A percentile compares a stretch with the other conserved stretches of the same genome.
Conservation (phyloP, 331 rosid species). For the Phaseolus coccineus region DNA sequence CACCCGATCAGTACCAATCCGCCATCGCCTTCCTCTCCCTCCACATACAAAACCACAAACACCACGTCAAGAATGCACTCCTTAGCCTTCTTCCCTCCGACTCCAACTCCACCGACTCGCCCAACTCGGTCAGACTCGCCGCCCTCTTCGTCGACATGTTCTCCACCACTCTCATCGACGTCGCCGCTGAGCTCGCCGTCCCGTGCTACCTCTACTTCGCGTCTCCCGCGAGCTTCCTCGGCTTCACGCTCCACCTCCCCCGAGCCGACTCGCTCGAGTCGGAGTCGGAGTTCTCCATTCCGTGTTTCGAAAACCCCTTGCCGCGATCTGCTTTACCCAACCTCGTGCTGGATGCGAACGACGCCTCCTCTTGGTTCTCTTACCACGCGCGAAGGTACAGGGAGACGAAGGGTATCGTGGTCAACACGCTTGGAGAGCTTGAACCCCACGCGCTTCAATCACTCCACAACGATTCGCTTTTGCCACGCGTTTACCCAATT, state of each 20-base stretch:
- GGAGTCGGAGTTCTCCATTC: constrained; percentile 44
- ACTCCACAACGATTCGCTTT: not conserved
- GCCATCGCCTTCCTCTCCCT: constrained; percentile 14
- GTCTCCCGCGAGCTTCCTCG: constrained; percentile 51
- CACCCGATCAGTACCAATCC: constrained; percentile 47
- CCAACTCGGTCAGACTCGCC: constrained; percentile 19
- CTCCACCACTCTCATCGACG: constrained; percentile 53
- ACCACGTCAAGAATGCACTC: constrained; percentile 33
- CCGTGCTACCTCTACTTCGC: constrained; percentile 59
- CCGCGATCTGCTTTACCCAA: constrained; percentile 57
- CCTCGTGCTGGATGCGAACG: constrained; percentile 20
- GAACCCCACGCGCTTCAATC: constrained; percentile 58
- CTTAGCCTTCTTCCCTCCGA: not conserved
- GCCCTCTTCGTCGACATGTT: constrained; percentile 47
- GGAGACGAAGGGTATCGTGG: constrained; percentile 58
- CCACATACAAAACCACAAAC: constrained; percentile 36
- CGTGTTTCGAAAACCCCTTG: constrained; percentile 55
- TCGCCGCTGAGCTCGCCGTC: constrained; percentile 53
- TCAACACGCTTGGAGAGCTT: constrained; percentile 66
- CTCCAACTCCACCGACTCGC: not conserved
- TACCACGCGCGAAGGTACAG: constrained; percentile 47
- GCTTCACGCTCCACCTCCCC: constrained; percentile 47
- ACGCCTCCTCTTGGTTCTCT: constrained; percentile 37
- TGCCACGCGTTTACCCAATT: constrained; percentile 56
- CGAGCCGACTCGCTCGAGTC: not conserved